Base-by-base conservation (phyloP, 2,329 filamentous ascomycete genomes). In the Hypoxylon sp. region DNA sequence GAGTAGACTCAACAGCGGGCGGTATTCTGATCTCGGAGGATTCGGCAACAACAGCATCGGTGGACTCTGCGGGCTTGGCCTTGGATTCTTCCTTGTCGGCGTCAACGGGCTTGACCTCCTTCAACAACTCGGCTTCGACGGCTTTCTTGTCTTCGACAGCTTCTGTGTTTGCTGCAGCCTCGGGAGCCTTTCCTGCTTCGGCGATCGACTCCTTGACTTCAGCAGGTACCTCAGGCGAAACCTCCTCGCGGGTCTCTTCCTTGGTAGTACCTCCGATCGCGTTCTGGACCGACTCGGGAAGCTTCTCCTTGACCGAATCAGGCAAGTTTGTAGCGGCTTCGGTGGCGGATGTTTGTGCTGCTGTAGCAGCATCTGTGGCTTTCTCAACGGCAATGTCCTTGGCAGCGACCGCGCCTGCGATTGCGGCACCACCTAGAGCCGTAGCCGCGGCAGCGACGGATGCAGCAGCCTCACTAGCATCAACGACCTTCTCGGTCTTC, bases 81-180 rank as follows among this genome's bases (percentile, higher is more conserved):
- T 47, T 47, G 1, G 43, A 16, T 8, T 48, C 47, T 21, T 48
- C 51, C 12, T 55, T 58, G 25, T 55, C 60, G 8, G 68, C 65
- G 60, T 75, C 63, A 43, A 67, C 66, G 42, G 71, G 67, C 69
- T 80, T 77, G 55, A 86, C 78, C 69, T 88, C 82, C 59, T 83
- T 78, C 36, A 91, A 75, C 6, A 95, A 77, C 73, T 96, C 88
- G 17, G 82, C 71, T 75, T 95, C 90, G 4, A 91, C 78, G 7
- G 77, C 79, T 69, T 82, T 83, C 81, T 94, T 94, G 63, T 92
- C 89, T 56, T 81, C 74, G 5, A 94, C 88, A 12, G 86, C 88
- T 46, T 79, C 78, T 1, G 83, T 75, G 70, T 85, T 87, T 46
- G 81, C 80, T 25, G 88, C 82, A 23, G 90, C 90, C 72, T 94